Evolutionary conservation across 2,329 filamentous ascomycete species (phyloP).

Genomic region (Aquanectria penicillioides): DNA sequence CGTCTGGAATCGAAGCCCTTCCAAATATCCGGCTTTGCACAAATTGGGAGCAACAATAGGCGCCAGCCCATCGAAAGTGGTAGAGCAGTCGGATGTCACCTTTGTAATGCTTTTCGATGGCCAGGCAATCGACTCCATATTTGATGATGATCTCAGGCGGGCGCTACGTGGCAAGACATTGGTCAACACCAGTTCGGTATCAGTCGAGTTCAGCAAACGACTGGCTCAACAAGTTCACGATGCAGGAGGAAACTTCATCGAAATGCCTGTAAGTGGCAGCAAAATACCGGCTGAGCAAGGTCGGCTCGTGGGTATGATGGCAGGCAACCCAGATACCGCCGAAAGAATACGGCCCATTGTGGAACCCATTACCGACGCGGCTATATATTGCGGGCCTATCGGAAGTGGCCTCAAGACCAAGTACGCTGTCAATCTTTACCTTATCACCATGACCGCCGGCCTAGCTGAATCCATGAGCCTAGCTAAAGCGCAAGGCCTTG

Average conservation of each 20-base stretch:
- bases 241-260: slow-evolving; percentile 44
- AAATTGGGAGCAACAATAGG: slow-evolving; percentile 35
- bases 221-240: slow-evolving; percentile 34
- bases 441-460: slow-evolving; percentile 44
- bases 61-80: slow-evolving; percentile 38
- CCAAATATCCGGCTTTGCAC: slow-evolving; percentile 38
- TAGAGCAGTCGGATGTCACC: slow-evolving; percentile 41
- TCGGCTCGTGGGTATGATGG: slow-evolving; percentile 47
- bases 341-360: slow-evolving; percentile 36
- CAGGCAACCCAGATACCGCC: slow-evolving; percentile 39
- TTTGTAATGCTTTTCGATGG: slow-evolving; percentile 47
- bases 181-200: slow-evolving; percentile 45
- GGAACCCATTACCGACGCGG: slow-evolving; percentile 41
- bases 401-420: slow-evolving; percentile 45
- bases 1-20: slow-evolving; percentile 45
- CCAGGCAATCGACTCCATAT: slow-evolving; percentile 36
- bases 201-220: slow-evolving; percentile 37
- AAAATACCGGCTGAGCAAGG: slow-evolving; percentile 46
- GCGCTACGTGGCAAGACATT: slow-evolving; percentile 44
- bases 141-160: slow-evolving; percentile 34
- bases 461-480: slow-evolving; percentile 47
- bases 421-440: slow-evolving; percentile 45
- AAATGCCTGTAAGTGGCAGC: slow-evolving; percentile 50
- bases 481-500: slow-evolving; percentile 43
- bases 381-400: slow-evolving; percentile 47